Base-by-base conservation (phyloP, 1,284 basidiomycete species). In the Sporisorium exsertum region DNA sequence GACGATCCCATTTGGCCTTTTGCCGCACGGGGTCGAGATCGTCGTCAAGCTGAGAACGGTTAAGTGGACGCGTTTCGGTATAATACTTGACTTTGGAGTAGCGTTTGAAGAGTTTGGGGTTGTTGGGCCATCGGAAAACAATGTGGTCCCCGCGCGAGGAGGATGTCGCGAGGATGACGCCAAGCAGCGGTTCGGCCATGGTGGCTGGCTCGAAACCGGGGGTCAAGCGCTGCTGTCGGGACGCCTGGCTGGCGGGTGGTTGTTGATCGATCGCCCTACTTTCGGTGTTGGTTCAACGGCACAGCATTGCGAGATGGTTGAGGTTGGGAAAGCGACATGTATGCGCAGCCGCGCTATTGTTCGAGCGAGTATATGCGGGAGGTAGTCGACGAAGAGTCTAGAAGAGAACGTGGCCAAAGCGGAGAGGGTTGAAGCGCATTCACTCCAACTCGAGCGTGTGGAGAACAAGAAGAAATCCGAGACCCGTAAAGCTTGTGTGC, bases 81-180 rank as follows among this genome's bases (percentile, higher is more conserved):
- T 74, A 84, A 71, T 85, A 84, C 27, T 72, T 70, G 59, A 84
- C 72, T 29, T 75, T 78, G 24, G 79, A 79, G 49, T 77, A 77
- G 13, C 81, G 70, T 29, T 79, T 80, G 58, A 77, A 74, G 27
- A 81, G 53, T 24, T 60, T 68, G 13, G 83, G 83, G 24, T 73
- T 63, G 50, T 79, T 79, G 15, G 84, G 84, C 75, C 76, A 85
- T 26, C 80, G 82, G 51, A 85, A 85, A 43, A 78, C 79, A 45
- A 85, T 65, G 40, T 80, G 72, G 2, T 81, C 67, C 9, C 81
- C 83, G 16, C 83, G 65, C 22, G 79, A 77, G 13, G 83, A 81
- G 20, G 77, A 78, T 1, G 79, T 77, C 3, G 80, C 81, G 22
- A 85, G 74, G 56, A 85, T 78, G 24, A 85, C 69, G 16, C 83